Conservation (phyloP, 2,329 filamentous ascomycete genomes). For the Akanthomyces lecanii region DNA sequence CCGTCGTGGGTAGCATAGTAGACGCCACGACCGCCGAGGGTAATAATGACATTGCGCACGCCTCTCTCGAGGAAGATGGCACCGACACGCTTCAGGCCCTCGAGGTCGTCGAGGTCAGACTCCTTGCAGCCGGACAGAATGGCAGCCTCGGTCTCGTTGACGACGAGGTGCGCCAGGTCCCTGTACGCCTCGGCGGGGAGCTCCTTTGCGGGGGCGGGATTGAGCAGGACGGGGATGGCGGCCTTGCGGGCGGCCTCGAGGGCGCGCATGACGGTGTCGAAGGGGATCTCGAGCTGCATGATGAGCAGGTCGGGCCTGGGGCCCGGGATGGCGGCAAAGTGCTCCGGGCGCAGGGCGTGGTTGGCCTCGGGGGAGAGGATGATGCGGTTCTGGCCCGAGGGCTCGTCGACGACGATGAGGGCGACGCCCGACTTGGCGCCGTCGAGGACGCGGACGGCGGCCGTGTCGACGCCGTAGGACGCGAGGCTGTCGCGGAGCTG, state of each 20-base stretch:
- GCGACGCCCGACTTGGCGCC: constrained; percentile 63
- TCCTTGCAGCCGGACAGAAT: constrained; percentile 59
- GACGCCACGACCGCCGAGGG: constrained; percentile 76
- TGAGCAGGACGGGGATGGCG: constrained; percentile 66
- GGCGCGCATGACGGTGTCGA: constrained; percentile 60
- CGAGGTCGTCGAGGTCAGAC: constrained; percentile 43
- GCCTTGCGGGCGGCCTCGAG: constrained; percentile 46
- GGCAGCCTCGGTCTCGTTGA: constrained; percentile 87
- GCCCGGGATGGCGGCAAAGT: constrained; percentile 32
- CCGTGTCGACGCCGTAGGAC: constrained; percentile 58
- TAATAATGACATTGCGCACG: constrained; percentile 75
- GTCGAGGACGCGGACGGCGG: constrained; percentile 42
- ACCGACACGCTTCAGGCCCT: constrained; percentile 46
- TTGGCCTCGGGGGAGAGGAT: constrained; percentile 71
- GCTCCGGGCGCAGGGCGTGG: constrained; percentile 38
- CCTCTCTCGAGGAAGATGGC: constrained; percentile 62
- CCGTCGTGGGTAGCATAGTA: constrained; percentile 53
- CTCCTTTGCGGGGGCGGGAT: constrained; percentile 72
- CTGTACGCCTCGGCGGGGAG: constrained; percentile 64
- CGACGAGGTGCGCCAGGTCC: constrained; percentile 71
- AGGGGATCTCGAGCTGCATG: constrained; percentile 74
- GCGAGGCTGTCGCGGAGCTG: constrained; percentile 56
- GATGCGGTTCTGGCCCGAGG: constrained; percentile 72
- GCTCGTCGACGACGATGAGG: constrained; percentile 70
- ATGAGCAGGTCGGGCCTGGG: constrained; percentile 59